phyloP scores from a whole-genome alignment of 2,329 filamentous ascomycete species.

The Phialemonium atrogriseum region DNA sequence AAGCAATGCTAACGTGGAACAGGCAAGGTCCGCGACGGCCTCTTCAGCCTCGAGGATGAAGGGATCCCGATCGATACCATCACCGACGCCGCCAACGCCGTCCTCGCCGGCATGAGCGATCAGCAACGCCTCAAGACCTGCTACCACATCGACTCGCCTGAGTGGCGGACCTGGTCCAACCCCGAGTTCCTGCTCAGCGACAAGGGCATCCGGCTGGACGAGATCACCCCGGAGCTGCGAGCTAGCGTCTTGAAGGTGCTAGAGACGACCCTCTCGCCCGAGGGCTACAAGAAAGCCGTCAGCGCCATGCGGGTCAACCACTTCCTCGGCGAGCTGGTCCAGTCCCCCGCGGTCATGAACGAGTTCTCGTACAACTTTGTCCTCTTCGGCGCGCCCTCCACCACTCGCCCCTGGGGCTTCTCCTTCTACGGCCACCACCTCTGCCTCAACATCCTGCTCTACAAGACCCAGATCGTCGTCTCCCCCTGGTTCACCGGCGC shows the following conservation, averaged over 20 bases:
- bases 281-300: constrained; percentile 64
- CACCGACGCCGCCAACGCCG: constrained; percentile 36
- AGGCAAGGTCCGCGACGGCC: constrained; percentile 41
- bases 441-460: constrained; percentile 63
- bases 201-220: constrained; percentile 64
- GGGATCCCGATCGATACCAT: constrained; percentile 50
- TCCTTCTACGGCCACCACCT: constrained; percentile 74
- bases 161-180: constrained; percentile 66
- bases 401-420: constrained; percentile 57
- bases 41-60: constrained; percentile 57
- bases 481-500: constrained; percentile 73
- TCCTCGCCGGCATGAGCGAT: constrained; percentile 37
- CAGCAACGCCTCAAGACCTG: constrained; percentile 38
- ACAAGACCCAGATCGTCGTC: constrained; percentile 56
- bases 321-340: constrained; percentile 62
- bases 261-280: constrained; percentile 50
- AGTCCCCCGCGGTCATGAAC: constrained; percentile 57
- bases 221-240: constrained; percentile 33
- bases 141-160: constrained; percentile 59
- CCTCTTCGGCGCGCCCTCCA: constrained; percentile 56
- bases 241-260: constrained; percentile 48
- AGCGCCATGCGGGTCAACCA: constrained; percentile 67
- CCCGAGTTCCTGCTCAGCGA: constrained; percentile 63
- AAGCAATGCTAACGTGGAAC: constrained; percentile 3
- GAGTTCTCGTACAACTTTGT: constrained; percentile 70